These are phyloP conservation scores for Candida wancherniae DNA, from an alignment of 805 yeast species.

Conservation along the genomic window DNA sequence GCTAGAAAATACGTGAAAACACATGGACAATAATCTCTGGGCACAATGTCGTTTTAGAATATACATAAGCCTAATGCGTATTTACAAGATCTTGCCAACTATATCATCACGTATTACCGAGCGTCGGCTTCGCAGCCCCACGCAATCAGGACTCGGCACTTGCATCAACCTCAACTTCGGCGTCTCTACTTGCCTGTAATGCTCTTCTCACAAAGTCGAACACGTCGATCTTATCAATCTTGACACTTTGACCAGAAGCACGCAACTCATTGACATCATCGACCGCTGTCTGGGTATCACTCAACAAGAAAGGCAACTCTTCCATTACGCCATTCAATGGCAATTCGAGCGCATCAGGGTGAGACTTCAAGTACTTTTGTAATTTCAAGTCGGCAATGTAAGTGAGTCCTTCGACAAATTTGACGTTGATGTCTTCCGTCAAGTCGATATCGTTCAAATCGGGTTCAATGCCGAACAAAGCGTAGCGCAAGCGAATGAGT, in stretches of 20 bases:
- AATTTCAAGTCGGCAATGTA: conserved; percentile 67
- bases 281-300: conserved; percentile 36
- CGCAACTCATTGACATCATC: conserved; percentile 47
- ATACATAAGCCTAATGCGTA: too few relatives aligned
- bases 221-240: conserved; percentile 36
- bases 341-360: conserved; percentile 22
- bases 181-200: conserved; percentile 16
- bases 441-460: conserved; percentile 53
- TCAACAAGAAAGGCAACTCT: conserved; percentile 38
- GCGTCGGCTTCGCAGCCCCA: too few relatives aligned
- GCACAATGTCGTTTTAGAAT: too few relatives aligned
- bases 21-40: too few relatives aligned
- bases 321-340: conserved; percentile 40
- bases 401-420: conserved; percentile 60
- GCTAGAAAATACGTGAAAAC: too few relatives aligned
- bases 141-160: conserved; percentile 1
- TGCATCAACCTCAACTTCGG: conserved; percentile 7
- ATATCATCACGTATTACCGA: too few relatives aligned
- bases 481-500: conserved; percentile 73
- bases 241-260: conserved; percentile 25
- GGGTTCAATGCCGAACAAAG: conserved; percentile 80
- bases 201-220: conserved; percentile 36
- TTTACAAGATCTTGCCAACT: too few relatives aligned
- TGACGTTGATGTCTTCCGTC: conserved; percentile 45
- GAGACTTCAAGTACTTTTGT: conserved; percentile 27